These are phyloP conservation scores for Fagopyrum tataricum DNA, from an alignment of 148 eudicot genomes.

Conservation along the genomic window DNA sequence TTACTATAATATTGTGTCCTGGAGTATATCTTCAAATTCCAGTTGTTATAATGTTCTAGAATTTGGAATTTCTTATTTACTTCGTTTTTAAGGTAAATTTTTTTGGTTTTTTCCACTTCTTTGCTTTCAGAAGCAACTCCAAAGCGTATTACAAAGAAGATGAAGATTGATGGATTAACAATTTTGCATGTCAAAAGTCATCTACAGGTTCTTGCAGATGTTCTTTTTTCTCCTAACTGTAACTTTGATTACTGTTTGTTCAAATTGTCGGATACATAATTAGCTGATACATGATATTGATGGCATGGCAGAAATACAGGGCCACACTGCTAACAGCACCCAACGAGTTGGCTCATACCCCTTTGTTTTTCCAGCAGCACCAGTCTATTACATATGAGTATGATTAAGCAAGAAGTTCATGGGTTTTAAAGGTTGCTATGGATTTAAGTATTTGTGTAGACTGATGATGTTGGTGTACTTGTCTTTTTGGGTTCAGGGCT, in stretches of 20 bases:
- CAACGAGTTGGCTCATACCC: background rate
- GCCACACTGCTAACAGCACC: background rate
- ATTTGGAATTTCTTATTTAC: background rate
- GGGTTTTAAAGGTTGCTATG: background rate
- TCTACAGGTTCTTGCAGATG: background rate
- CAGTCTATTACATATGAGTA: background rate
- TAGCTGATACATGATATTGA: background rate
- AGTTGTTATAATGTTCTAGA: background rate
- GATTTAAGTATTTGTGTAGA: background rate
- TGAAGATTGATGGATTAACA: constrained; percentile 7
- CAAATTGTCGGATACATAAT: constrained; percentile 2
- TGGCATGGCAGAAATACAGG: constrained; percentile 8
- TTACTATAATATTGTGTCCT: background rate
- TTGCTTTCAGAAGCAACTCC: constrained; percentile 9
- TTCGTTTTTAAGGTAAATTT: background rate
- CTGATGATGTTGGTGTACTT: background rate
- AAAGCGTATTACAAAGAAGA: background rate
- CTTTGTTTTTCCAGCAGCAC: background rate
- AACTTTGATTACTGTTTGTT: background rate
- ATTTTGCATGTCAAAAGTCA: constrained; percentile 9
- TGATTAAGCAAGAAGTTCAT: background rate
- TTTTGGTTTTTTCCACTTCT: background rate
- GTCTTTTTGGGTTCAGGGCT: background rate
- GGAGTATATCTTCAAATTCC: background rate
- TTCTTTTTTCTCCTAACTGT: background rate